Evolutionary conservation across 2,329 filamentous ascomycete species (phyloP).

Genomic region (Aaosphaeria arxii): DNA sequence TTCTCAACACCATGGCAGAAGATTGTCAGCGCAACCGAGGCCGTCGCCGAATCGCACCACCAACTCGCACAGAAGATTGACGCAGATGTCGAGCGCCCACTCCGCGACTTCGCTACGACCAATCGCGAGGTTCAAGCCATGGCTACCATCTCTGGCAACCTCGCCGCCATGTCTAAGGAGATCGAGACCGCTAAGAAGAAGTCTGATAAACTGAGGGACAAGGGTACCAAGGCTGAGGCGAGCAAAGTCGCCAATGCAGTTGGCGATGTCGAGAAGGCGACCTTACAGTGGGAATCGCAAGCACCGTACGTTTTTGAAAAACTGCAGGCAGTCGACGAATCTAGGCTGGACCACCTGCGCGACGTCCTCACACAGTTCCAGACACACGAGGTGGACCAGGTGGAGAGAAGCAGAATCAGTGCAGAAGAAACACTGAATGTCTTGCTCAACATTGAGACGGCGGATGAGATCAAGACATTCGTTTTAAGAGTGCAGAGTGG

Average conservation of each 20-base stretch:
- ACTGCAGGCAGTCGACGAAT: constrained; percentile 87
- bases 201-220: constrained; percentile 77
- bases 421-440: constrained; percentile 78
- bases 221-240: constrained; percentile 71
- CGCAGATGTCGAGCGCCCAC: constrained; percentile 78
- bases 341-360: constrained; percentile 81
- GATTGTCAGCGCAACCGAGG: constrained; percentile 75
- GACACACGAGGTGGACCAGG: constrained; percentile 86
- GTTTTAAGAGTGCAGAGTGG: constrained; percentile 44
- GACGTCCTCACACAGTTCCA: constrained; percentile 90
- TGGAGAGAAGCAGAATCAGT: constrained; percentile 70
- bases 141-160: constrained; percentile 75
- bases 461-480: constrained; percentile 81
- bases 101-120: constrained; percentile 70
- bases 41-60: constrained; percentile 80
- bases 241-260: constrained; percentile 75
- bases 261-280: constrained; percentile 72
- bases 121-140: constrained; percentile 78
- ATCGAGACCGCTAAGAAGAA: constrained; percentile 81
- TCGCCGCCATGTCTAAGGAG: constrained; percentile 77
- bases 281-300: constrained; percentile 86
- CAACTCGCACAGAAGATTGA: constrained; percentile 79
- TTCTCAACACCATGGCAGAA: constrained; percentile 90
- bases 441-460: constrained; percentile 81
- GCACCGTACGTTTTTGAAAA: constrained; percentile 93